Conservation (phyloP, 768 basidiomycete species). For the Cystobasidium ongulense region DNA sequence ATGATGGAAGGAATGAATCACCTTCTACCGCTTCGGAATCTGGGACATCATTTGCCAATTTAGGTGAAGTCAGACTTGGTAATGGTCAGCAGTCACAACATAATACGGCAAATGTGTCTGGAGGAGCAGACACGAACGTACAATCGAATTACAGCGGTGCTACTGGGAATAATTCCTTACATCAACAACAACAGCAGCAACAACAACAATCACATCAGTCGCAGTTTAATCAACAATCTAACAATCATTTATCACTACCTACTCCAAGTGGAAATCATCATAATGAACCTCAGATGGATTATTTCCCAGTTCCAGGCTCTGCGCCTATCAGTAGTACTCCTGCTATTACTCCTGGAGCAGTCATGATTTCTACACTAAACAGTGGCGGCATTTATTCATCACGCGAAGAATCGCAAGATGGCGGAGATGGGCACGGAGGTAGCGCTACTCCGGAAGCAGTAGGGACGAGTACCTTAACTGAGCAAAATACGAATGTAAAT, state of each 20-base stretch:
- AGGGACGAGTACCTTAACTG: background rate
- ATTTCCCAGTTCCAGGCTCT: conserved; percentile 26
- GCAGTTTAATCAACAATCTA: background rate
- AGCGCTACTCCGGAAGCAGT: background rate
- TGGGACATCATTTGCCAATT: background rate
- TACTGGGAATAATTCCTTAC: no score
- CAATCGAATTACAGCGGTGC: background rate
- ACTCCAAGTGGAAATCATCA: background rate
- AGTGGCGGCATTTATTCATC: background rate
- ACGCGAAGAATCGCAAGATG: background rate
- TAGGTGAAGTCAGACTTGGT: background rate
- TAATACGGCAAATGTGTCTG: no score
- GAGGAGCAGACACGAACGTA: background rate
- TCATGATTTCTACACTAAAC: conserved; percentile 29
- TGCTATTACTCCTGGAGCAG: conserved; percentile 26
- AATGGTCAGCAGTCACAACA: background rate
- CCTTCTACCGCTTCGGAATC: background rate
- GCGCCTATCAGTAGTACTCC: background rate
- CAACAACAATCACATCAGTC: background rate
- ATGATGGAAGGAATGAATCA: background rate
- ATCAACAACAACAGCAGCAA: background rate
- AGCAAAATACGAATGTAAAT: background rate
- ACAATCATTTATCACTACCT: background rate
- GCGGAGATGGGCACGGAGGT: background rate
- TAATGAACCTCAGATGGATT: conserved; percentile 16